Conservation (phyloP, 805 yeast genomes). For the Danielia oregonensis region DNA sequence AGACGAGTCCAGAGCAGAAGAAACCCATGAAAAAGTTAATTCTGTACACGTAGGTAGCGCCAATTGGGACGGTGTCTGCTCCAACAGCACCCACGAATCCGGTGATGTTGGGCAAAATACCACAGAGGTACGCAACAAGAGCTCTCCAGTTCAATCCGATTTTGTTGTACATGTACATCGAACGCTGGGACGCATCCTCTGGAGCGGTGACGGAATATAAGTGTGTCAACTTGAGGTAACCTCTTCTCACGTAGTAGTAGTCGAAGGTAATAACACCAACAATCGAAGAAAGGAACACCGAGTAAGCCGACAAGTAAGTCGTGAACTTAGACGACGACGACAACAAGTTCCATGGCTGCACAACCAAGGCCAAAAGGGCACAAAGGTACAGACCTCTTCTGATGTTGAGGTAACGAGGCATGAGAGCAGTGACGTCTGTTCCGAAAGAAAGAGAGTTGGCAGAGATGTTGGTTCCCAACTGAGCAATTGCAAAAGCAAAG, state of each 20-base stretch:
- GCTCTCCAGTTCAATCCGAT: conserved; percentile 84
- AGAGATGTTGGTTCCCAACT: conserved; percentile 73
- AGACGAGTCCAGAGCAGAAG: conserved; percentile 50
- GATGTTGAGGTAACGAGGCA: conserved; percentile 64
- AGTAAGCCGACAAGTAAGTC: conserved; percentile 74
- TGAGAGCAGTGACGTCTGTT: conserved; percentile 64
- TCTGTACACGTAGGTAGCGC: conserved; percentile 71
- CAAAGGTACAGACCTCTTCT: conserved; percentile 80
- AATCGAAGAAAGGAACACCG: conserved; percentile 78
- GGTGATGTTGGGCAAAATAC: conserved; percentile 77
- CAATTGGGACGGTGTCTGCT: conserved; percentile 64
- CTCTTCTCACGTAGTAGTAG: conserved; percentile 65
- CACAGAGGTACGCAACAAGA: conserved; percentile 71
- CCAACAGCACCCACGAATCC: conserved; percentile 84
- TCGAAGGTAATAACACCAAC: conserved; percentile 74
- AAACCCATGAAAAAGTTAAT: conserved; percentile 79
- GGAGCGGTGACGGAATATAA: conserved; percentile 50
- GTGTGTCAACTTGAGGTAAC: conserved; percentile 59
- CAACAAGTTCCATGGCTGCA: conserved; percentile 78
- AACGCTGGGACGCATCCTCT: conserved; percentile 22
- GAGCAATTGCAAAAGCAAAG: conserved; percentile 68
- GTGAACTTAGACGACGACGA: conserved; percentile 70
- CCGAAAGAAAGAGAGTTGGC: conserved; percentile 71
- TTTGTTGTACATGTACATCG: conserved; percentile 56
- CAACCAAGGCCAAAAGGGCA: conserved; percentile 64